Evolutionary conservation across 2,329 filamentous ascomycete genomes (phyloP).

Genomic region (Pseudogymnoascus sp.): DNA sequence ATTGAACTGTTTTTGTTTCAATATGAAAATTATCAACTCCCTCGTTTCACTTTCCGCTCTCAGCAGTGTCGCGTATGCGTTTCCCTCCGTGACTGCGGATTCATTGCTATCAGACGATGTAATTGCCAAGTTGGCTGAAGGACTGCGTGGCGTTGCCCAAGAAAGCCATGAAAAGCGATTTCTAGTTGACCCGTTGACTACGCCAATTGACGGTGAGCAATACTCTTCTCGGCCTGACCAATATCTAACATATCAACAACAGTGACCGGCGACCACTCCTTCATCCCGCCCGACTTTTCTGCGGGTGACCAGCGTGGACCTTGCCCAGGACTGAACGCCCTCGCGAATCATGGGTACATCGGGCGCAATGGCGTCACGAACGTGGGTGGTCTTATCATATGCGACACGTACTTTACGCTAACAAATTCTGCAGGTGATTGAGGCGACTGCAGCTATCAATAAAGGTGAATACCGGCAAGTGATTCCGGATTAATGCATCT

Average conservation of each 20-base stretch:
- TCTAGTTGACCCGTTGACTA: constrained; percentile 11
- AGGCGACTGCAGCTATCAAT: constrained; percentile 30
- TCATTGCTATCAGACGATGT: neutral
- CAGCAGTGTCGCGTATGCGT: neutral
- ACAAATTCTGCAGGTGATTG: constrained; percentile 8
- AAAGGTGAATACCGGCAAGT: constrained; percentile 20
- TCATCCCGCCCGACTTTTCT: constrained; percentile 28
- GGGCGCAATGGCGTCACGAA: constrained; percentile 31
- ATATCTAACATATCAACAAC: constrained; percentile 5
- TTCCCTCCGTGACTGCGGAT: neutral
- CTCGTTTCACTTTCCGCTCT: constrained; percentile 1
- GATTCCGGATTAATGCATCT: neutral
- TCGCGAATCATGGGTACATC: constrained; percentile 37
- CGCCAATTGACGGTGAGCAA: constrained; percentile 11
- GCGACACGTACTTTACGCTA: constrained; percentile 5
- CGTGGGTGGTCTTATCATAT: constrained; percentile 15
- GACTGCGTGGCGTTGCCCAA: neutral
- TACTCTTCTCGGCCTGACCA: neutral
- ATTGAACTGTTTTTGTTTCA: constrained; percentile 2
- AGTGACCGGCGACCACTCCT: constrained; percentile 30
- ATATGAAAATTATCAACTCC: neutral
- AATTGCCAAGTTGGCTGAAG: neutral
- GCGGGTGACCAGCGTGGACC: constrained; percentile 31
- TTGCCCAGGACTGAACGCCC: constrained; percentile 35
- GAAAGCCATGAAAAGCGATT: constrained; percentile 5